A percentile compares a stretch with the other conserved stretches of the same genome.
phyloP scores from a whole-genome alignment of 1,284 basidiomycete genomes.

The Gastroboletus turbinatus region DNA sequence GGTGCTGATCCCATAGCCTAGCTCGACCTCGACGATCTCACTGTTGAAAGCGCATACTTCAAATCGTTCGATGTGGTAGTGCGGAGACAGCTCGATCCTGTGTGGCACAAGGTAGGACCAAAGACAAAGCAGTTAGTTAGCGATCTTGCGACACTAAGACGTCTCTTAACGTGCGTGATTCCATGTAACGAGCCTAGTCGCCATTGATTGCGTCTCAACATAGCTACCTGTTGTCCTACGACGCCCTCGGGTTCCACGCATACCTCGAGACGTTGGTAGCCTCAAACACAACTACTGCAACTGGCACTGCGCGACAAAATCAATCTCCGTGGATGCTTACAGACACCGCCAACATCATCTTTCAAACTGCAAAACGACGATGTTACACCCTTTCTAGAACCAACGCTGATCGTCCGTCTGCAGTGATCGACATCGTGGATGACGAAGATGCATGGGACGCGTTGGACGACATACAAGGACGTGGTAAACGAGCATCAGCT shows the following conservation, averaged over 20 bases:
- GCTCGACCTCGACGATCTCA: conserved; percentile 94
- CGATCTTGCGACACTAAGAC: conserved; percentile 85
- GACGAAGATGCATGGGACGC: conserved; percentile 75
- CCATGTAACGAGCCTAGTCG: background rate
- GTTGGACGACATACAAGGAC: conserved; percentile 60
- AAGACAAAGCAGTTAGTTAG: conserved; percentile 90
- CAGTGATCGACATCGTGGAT: conserved; percentile 40
- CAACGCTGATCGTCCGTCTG: conserved; percentile 18
- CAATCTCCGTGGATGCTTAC: conserved; percentile 87
- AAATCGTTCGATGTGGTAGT: conserved; percentile 91
- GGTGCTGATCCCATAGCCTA: conserved; percentile 35
- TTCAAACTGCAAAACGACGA: conserved; percentile 78
- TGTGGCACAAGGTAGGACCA: conserved; percentile 96
- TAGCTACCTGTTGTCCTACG: conserved; percentile 84
- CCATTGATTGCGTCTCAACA: background rate
- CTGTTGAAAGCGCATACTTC: conserved; percentile 93
- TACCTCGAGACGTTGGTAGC: conserved; percentile 92
- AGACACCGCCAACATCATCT: conserved; percentile 87
- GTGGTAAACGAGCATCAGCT: conserved; percentile 15
- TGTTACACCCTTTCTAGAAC: conserved; percentile 63
- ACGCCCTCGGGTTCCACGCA: conserved; percentile 87
- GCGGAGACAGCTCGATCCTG: conserved; percentile 84
- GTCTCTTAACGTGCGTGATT: conserved; percentile 70
- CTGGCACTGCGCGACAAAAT: conserved; percentile 58
- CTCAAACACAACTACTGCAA: conserved; percentile 58